A percentile compares a stretch with the other conserved stretches of the same genome.
Conservation (phyloP, 495 filamentous ascomycete species). For the Clohesyomyces aquaticus region DNA sequence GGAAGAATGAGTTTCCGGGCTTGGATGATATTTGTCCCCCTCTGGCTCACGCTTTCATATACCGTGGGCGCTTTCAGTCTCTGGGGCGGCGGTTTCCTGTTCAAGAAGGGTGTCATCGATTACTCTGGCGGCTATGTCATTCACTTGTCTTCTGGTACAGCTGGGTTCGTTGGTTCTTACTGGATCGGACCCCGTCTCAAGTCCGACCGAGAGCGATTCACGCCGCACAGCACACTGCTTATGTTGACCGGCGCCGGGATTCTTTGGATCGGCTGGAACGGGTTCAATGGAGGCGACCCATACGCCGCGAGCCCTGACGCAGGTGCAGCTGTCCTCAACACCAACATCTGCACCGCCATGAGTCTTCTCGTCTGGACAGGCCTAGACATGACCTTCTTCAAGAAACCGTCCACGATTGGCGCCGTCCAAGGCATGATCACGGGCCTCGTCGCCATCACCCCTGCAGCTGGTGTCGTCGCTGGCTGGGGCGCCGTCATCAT, state of each 20-base stretch:
- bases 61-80: slow-evolving; percentile 53
- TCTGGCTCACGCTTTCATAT: slow-evolving; percentile 60
- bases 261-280: slow-evolving; percentile 64
- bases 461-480: slow-evolving; percentile 59
- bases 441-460: slow-evolving; percentile 60
- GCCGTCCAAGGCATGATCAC: slow-evolving; percentile 61
- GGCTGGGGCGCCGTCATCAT: slow-evolving; percentile 61
- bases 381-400: slow-evolving; percentile 54
- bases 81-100: slow-evolving; percentile 62
- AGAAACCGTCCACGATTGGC: slow-evolving; percentile 57
- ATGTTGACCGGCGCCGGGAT: slow-evolving; percentile 59
- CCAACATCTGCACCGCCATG: slow-evolving; percentile 59
- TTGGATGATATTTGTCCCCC: slow-evolving; percentile 62
- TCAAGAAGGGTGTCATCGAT: slow-evolving; percentile 57
- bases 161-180: slow-evolving; percentile 58
- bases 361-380: slow-evolving; percentile 56
- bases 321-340: slow-evolving; percentile 62
- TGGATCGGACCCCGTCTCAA: slow-evolving; percentile 59
- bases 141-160: slow-evolving; percentile 60
- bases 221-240: slow-evolving; percentile 57
- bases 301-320: slow-evolving; percentile 59
- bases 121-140: slow-evolving; percentile 66
- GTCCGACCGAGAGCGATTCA: slow-evolving; percentile 55
- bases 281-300: slow-evolving; percentile 63
- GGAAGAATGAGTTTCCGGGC: slow-evolving; percentile 60